These are phyloP conservation scores for Aspergillus glaucus DNA, from an alignment of 2,329 filamentous ascomycete genomes.

Conservation along the genomic window DNA sequence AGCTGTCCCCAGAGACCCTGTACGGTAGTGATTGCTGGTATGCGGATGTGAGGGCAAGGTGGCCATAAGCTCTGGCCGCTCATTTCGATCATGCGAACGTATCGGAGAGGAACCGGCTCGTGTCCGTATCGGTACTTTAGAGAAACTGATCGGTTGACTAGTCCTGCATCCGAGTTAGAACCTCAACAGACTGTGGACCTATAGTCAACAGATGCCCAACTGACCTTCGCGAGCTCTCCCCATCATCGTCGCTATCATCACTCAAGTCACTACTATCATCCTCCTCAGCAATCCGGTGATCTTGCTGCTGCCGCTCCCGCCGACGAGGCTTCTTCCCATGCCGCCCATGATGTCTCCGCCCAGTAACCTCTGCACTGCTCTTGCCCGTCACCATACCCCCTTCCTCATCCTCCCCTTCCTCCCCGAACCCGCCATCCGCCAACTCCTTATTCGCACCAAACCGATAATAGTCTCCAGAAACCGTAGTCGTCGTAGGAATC, in stretches of 20 bases:
- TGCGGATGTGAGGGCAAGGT: constrained; percentile 51
- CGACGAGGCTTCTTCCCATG: constrained; percentile 26
- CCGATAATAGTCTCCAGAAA: constrained; percentile 58
- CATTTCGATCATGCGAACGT: constrained; percentile 46
- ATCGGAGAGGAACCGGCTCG: constrained; percentile 85
- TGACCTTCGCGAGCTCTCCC: constrained; percentile 38
- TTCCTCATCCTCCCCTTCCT: constrained; percentile 55
- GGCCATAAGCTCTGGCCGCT: constrained; percentile 45
- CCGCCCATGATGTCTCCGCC: constrained; percentile 34
- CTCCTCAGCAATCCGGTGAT: constrained; percentile 52
- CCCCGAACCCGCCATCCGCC: constrained; percentile 24
- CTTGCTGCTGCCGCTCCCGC: constrained; percentile 40
- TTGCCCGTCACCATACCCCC: constrained; percentile 58
- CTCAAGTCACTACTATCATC: constrained; percentile 62
- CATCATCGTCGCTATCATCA: constrained; percentile 61
- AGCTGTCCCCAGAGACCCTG: constrained; percentile 52
- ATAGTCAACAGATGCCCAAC: constrained; percentile 1
- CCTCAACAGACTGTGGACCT: no score
- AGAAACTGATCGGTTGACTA: constrained; percentile 88
- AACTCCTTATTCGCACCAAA: constrained; percentile 32
- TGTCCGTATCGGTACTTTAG: constrained; percentile 84
- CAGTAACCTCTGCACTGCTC: constrained; percentile 51
- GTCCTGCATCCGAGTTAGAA: constrained; percentile 43
- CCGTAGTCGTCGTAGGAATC: constrained; percentile 53
- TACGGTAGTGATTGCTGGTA: constrained; percentile 42